A percentile compares a stretch with the other conserved stretches of the same genome.
Evolutionary conservation across 306 rosid species (phyloP).

Genomic region (Calophaca sinica): DNA sequence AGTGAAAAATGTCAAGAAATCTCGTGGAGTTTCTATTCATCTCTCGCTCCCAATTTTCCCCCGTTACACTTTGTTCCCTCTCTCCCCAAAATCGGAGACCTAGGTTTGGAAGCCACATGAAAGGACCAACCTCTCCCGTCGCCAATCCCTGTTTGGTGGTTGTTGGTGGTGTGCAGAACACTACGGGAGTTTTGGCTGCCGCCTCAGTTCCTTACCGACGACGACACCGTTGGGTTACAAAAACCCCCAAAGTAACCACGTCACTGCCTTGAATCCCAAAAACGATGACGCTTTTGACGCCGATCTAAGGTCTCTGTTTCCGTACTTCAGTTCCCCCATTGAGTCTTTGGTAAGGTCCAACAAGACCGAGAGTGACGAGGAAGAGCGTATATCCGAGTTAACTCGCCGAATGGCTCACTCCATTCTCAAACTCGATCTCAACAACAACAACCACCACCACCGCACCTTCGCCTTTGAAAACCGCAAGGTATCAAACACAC

Average conservation of each 20-base stretch:
- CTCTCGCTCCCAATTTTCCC: no score
- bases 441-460: no score
- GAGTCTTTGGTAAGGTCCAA: constrained; percentile 61
- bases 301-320: constrained; percentile 19
- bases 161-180: no score
- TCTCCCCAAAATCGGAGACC: no score
- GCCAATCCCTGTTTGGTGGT: no score
- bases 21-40: no score
- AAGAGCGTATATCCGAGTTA: constrained; percentile 66
- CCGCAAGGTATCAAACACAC: constrained; percentile 48
- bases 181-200: constrained; percentile 91
- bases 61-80: no score
- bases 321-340: constrained; percentile 58
- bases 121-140: no score
- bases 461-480: constrained; percentile 31
- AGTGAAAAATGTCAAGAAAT: no score
- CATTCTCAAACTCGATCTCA: constrained; percentile 46
- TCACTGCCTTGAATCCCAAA: not conserved
- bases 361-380: constrained; percentile 82
- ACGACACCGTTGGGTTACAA: no score
- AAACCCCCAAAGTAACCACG: no score
- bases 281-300: constrained; percentile 32
- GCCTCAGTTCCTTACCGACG: constrained; percentile 62
- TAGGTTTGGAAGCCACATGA: no score
- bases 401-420: constrained; percentile 65